These are phyloP conservation scores for Fusarium succisae DNA, from an alignment of 2,329 filamentous ascomycete species.

Conservation along the genomic window DNA sequence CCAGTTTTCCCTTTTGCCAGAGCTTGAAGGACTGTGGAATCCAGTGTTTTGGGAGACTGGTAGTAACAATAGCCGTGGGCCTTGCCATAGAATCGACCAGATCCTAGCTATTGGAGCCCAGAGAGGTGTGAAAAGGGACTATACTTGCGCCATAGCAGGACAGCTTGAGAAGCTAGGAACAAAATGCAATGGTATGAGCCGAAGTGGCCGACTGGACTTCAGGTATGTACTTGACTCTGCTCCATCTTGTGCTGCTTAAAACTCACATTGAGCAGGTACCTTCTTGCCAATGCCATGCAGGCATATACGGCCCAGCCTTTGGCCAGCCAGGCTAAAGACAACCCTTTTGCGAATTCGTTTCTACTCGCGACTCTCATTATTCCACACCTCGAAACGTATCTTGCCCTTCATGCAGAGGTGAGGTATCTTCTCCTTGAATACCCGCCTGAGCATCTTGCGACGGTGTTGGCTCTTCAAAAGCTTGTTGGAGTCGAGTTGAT, in stretches of 20 bases:
- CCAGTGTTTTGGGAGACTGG: slow-evolving; percentile 58
- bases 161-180: slow-evolving; percentile 65
- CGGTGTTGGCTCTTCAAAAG: slow-evolving; percentile 65
- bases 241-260: neutral
- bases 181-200: slow-evolving; percentile 58
- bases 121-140: slow-evolving; percentile 60
- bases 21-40: slow-evolving; percentile 62
- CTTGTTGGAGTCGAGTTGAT: slow-evolving; percentile 65
- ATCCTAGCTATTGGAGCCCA: slow-evolving; percentile 70
- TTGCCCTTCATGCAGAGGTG: slow-evolving; percentile 61
- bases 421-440: slow-evolving; percentile 69
- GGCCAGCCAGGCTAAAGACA: slow-evolving; percentile 60
- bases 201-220: slow-evolving; percentile 67
- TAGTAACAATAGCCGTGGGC: slow-evolving; percentile 41
- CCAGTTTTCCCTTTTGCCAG: slow-evolving; percentile 58
- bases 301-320: slow-evolving; percentile 62
- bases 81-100: slow-evolving; percentile 60
- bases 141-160: slow-evolving; percentile 58
- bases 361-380: slow-evolving; percentile 67
- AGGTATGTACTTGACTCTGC: slow-evolving; percentile 53
- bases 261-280: slow-evolving; percentile 55
- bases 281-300: slow-evolving; percentile 70
- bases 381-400: slow-evolving; percentile 68
- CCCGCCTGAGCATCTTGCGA: slow-evolving; percentile 63
- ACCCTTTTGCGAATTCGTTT: slow-evolving; percentile 63